These are phyloP conservation scores for Lactarius trivialis DNA, from an alignment of 768 basidiomycete species.

Conservation along the genomic window DNA sequence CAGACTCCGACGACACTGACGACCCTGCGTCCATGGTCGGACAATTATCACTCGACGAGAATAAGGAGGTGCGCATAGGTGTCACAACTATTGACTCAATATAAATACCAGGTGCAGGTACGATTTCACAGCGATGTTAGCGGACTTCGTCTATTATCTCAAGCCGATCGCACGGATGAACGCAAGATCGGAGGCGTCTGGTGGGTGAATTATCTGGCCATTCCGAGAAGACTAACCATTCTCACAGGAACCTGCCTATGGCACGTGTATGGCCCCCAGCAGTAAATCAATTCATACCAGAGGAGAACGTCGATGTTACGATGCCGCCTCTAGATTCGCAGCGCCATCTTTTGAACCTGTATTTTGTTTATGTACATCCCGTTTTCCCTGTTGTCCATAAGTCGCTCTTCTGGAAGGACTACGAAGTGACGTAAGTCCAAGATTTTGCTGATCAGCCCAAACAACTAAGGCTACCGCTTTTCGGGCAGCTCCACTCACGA, in stretches of 20 bases:
- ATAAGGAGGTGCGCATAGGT: conserved; percentile 50
- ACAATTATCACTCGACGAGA: conserved; percentile 67
- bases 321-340: conserved; percentile 61
- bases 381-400: conserved; percentile 78
- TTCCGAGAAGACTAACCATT: conserved; percentile 4
- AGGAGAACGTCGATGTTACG: conserved; percentile 39
- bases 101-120: conserved; percentile 43
- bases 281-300: conserved; percentile 38
- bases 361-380: conserved; percentile 81
- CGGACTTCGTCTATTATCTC: conserved; percentile 68
- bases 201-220: conserved; percentile 31
- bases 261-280: conserved; percentile 66
- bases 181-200: conserved; percentile 65
- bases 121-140: conserved; percentile 78
- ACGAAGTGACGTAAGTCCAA: conserved; percentile 27
- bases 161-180: conserved; percentile 58
- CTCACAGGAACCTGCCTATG: conserved; percentile 61
- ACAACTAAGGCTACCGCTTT: conserved; percentile 3
- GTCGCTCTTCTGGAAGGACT: conserved; percentile 59
- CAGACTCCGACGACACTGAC: conserved; percentile 22
- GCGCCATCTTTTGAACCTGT: conserved; percentile 62
- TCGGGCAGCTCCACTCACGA: conserved; percentile 47
- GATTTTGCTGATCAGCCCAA: not conserved
- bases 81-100: conserved; percentile 18
- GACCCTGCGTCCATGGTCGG: conserved; percentile 56